Conservation (phyloP, 768 basidiomycete genomes). For the Cystofilobasidium capitatum region DNA sequence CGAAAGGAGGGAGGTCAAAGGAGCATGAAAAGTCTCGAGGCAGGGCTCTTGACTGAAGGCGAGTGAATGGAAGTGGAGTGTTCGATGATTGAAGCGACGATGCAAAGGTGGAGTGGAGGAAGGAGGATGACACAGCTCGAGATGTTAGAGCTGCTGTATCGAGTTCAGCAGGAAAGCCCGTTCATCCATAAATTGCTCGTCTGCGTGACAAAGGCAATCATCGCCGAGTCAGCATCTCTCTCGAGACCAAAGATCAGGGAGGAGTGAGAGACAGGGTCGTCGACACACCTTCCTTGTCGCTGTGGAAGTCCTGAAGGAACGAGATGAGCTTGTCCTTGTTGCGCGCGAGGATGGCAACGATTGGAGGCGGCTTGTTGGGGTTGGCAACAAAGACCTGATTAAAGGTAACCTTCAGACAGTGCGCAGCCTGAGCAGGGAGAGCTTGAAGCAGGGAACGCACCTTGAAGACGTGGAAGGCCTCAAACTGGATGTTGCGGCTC, state of each 20-base stretch:
- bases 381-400: slow-evolving; percentile 91
- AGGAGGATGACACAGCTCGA: background rate
- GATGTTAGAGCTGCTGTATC: background rate
- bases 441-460: slow-evolving; percentile 44
- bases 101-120: background rate
- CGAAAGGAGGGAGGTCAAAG: too few relatives aligned
- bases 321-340: slow-evolving; percentile 87
- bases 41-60: too few relatives aligned
- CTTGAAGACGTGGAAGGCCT: slow-evolving; percentile 99
- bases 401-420: background rate
- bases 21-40: too few relatives aligned
- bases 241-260: background rate
- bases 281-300: slow-evolving; percentile 77
- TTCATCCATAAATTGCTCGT: slow-evolving; percentile 9
- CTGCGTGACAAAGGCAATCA: background rate
- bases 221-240: background rate
- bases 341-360: slow-evolving; percentile 75
- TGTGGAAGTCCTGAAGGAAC: slow-evolving; percentile 90
- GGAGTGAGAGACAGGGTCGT: background rate
- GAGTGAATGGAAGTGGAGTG: too few relatives aligned
- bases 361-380: slow-evolving; percentile 95
- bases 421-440: background rate
- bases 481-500: slow-evolving; percentile 99
- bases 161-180: slow-evolving; percentile 10
- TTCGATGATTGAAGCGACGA: too few relatives aligned